Percentiles rank a stretch among this genome's conserved stretches.
Evolutionary conservation across 495 filamentous ascomycete genomes (phyloP).

Genomic region (Penicillium mononematosum): DNA sequence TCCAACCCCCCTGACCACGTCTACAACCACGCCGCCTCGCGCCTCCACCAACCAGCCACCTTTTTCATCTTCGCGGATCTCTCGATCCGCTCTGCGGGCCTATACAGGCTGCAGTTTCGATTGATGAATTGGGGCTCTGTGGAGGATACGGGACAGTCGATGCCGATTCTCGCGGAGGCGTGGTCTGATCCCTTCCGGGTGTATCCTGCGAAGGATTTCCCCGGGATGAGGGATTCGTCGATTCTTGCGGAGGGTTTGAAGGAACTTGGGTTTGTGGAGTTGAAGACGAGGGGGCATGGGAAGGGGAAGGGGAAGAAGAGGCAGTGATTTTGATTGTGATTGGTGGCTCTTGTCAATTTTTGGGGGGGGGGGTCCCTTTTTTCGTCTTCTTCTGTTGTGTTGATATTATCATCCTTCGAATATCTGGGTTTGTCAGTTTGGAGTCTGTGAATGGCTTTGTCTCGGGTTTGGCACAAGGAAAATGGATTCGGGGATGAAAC

Average conservation of each 20-base stretch:
- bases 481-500: not conserved
- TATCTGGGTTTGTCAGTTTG: not conserved
- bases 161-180: conserved; percentile 61
- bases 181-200: conserved; percentile 84
- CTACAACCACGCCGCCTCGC: conserved; percentile 18
- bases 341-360: not conserved
- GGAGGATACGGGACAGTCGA: conserved; percentile 55
- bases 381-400: conserved; percentile 6
- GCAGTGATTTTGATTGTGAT: conserved; percentile 5
- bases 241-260: conserved; percentile 40
- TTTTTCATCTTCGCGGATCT: conserved; percentile 97
- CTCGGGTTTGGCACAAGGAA: not conserved
- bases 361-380: not conserved
- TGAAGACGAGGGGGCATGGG: conserved; percentile 47
- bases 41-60: conserved; percentile 33
- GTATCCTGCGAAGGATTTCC: conserved; percentile 95
- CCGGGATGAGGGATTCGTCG: conserved; percentile 72
- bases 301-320: conserved; percentile 44
- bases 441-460: conserved; percentile 3
- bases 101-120: conserved; percentile 80
- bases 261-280: conserved; percentile 46
- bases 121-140: conserved; percentile 65
- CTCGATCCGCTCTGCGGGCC: conserved; percentile 82
- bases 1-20: not conserved
- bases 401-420: not conserved